Evolutionary conservation across 305 asterid genomes (phyloP).

Genomic region (Rubia balearica): DNA sequence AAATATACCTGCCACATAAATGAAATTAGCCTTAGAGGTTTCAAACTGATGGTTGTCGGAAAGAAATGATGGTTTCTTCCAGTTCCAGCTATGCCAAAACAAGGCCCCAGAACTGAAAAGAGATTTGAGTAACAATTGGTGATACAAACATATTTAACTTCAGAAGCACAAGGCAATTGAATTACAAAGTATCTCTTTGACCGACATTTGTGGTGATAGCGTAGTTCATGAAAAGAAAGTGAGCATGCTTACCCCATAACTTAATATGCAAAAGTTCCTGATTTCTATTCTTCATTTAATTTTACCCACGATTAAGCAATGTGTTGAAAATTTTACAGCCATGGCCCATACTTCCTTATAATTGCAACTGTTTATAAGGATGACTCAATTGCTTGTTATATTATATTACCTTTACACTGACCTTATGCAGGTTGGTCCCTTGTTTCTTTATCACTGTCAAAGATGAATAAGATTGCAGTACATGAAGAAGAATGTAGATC

Average conservation of each 20-base stretch:
- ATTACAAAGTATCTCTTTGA: neutral
- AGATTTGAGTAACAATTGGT: neutral
- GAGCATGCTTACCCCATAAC: neutral
- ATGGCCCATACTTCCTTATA: slow-evolving; percentile 2
- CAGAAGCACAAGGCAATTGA: neutral
- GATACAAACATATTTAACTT: neutral
- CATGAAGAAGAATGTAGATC: slow-evolving; percentile 70
- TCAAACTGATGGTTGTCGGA: neutral
- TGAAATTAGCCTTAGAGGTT: neutral
- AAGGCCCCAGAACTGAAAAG: neutral
- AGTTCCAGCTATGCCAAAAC: neutral
- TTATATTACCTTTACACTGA: slow-evolving; percentile 44
- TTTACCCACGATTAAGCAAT: neutral
- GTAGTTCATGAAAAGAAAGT: neutral
- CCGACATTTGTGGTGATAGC: neutral
- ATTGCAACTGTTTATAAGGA: neutral
- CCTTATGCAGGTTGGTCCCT: slow-evolving; percentile 32
- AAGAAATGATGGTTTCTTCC: neutral
- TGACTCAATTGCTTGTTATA: neutral
- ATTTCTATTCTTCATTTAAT: neutral
- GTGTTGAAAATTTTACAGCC: neutral
- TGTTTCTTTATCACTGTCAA: slow-evolving; percentile 48
- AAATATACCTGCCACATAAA: slow-evolving; percentile 47
- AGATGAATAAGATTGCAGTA: slow-evolving; percentile 75
- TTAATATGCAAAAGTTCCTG: slow-evolving; percentile 2